Conservation (phyloP, 1,139 yeast species). For the Torulaspora pretoriensis region DNA sequence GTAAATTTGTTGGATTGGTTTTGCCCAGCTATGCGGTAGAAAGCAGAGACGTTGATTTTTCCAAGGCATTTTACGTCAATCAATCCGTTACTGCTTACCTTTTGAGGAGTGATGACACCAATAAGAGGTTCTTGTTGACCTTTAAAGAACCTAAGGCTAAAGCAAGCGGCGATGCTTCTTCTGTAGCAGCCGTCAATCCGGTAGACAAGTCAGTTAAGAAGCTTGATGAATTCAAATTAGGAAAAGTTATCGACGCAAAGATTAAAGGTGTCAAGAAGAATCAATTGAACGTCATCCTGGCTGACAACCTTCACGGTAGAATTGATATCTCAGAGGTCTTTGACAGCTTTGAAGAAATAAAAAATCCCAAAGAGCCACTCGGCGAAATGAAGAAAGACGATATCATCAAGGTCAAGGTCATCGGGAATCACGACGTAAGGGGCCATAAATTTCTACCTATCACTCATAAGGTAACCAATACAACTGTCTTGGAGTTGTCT, state of each 20-base stretch:
- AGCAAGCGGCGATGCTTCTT: slow-evolving; percentile 12
- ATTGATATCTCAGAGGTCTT: slow-evolving; percentile 72
- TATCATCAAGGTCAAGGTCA: slow-evolving; percentile 56
- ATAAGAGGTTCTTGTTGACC: slow-evolving; percentile 64
- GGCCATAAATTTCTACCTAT: slow-evolving; percentile 67
- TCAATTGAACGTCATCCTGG: slow-evolving; percentile 70
- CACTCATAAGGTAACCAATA: slow-evolving; percentile 55
- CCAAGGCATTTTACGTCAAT: slow-evolving; percentile 50
- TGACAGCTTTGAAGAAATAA: slow-evolving; percentile 52
- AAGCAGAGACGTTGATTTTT: slow-evolving; percentile 52
- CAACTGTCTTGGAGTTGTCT: slow-evolving; percentile 62
- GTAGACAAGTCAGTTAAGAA: slow-evolving; percentile 50
- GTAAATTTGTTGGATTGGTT: slow-evolving; percentile 76
- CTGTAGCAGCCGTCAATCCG: slow-evolving; percentile 45
- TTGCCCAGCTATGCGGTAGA: slow-evolving; percentile 70
- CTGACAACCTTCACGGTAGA: slow-evolving; percentile 78
- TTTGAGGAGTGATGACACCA: slow-evolving; percentile 60
- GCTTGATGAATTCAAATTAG: slow-evolving; percentile 54
- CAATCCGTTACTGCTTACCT: slow-evolving; percentile 70
- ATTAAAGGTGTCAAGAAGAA: slow-evolving; percentile 65
- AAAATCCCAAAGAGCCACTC: slow-evolving; percentile 58
- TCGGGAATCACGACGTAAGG: slow-evolving; percentile 75
- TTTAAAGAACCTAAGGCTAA: slow-evolving; percentile 40
- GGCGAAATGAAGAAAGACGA: slow-evolving; percentile 57
- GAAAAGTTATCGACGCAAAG: slow-evolving; percentile 56